phyloP scores from a whole-genome alignment of 805 yeast genomes.

The Zygosaccharomyces lentus region DNA sequence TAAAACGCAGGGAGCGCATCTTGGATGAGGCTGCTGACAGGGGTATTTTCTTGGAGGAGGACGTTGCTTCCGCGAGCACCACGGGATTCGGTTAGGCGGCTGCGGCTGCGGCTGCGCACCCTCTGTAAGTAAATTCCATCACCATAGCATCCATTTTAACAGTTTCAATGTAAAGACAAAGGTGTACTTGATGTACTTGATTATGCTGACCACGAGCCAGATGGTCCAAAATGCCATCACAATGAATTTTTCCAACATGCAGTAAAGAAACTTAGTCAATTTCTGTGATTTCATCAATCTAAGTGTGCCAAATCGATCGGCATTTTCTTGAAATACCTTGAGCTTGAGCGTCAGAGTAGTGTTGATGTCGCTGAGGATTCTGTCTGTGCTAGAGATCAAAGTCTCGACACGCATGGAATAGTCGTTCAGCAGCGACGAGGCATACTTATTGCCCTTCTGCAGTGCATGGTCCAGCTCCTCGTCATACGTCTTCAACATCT shows the following conservation, averaged over 20 bases:
- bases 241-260: constrained; percentile 29
- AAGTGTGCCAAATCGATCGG: constrained; percentile 28
- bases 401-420: constrained; percentile 56
- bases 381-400: constrained; percentile 56
- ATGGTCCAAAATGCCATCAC: constrained; percentile 28
- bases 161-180: constrained; percentile 17
- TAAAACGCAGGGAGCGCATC: constrained; percentile 34
- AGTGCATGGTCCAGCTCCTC: constrained; percentile 28
- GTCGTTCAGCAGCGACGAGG: constrained; percentile 29
- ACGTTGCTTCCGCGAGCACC: constrained; percentile 18
- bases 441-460: constrained; percentile 32
- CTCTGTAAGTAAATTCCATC: background rate
- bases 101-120: background rate
- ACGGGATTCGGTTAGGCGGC: constrained; percentile 3
- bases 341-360: constrained; percentile 64
- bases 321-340: constrained; percentile 33
- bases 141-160: constrained; percentile 29
- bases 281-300: constrained; percentile 25
- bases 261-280: constrained; percentile 22
- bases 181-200: constrained; percentile 18
- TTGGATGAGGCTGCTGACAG: constrained; percentile 44
- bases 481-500: constrained; percentile 22
- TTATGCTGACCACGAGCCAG: constrained; percentile 29
- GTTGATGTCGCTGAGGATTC: constrained; percentile 68
- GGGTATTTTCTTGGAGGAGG: constrained; percentile 42